A percentile compares a stretch with the other conserved stretches of the same genome.
These are phyloP conservation scores for Fusarium sacchari DNA, from an alignment of 2,329 filamentous ascomycete species.

Conservation along the genomic window DNA sequence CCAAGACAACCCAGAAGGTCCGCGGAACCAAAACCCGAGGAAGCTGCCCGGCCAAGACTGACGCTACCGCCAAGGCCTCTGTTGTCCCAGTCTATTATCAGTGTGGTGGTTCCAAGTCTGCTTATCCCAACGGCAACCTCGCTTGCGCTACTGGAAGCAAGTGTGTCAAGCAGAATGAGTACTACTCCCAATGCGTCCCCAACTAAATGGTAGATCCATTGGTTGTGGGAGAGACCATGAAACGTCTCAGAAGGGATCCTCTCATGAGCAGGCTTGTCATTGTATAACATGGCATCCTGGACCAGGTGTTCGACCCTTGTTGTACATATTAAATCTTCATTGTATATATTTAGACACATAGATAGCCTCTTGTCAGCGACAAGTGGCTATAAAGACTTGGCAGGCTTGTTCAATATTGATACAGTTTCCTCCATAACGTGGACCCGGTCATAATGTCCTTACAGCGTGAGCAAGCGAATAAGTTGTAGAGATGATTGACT, in stretches of 20 bases:
- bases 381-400: slow-evolving; percentile 16
- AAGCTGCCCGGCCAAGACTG: slow-evolving; percentile 28
- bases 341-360: slow-evolving; percentile 36
- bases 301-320: slow-evolving; percentile 28
- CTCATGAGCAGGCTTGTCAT: slow-evolving; percentile 14
- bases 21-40: slow-evolving; percentile 21
- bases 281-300: slow-evolving; percentile 20
- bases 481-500: background rate
- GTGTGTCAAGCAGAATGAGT: slow-evolving; percentile 40
- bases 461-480: no score
- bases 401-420: slow-evolving; percentile 13
- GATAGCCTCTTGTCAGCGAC: slow-evolving; percentile 11
- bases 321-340: slow-evolving; percentile 29
- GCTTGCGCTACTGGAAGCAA: slow-evolving; percentile 36
- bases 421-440: background rate
- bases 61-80: slow-evolving; percentile 20
- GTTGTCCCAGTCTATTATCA: slow-evolving; percentile 30
- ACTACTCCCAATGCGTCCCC: slow-evolving; percentile 41
- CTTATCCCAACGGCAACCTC: slow-evolving; percentile 37
- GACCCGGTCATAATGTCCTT: background rate
- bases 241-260: background rate
- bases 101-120: slow-evolving; percentile 37
- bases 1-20: slow-evolving; percentile 18
- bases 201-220: slow-evolving; percentile 31
- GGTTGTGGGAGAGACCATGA: background rate